phyloP scores from a whole-genome alignment of 768 basidiomycete species.

The Russula vinacea region DNA sequence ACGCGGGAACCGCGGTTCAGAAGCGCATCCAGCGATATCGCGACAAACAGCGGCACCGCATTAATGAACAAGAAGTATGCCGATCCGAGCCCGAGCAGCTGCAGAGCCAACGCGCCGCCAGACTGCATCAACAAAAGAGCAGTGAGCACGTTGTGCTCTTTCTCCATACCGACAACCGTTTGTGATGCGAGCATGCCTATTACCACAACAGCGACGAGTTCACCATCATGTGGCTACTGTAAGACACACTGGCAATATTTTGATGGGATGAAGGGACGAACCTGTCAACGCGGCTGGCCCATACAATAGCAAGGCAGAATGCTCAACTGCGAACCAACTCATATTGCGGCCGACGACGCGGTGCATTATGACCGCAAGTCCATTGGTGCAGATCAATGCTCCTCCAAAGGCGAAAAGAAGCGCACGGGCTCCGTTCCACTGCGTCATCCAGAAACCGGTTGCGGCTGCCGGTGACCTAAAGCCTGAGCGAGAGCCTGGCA shows the following conservation, averaged over 20 bases:
- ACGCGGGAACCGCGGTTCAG: constrained; percentile 36
- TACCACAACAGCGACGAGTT: not conserved
- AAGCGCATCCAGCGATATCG: constrained; percentile 53
- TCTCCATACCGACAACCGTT: constrained; percentile 33
- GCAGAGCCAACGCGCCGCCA: constrained; percentile 53
- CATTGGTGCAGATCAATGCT: constrained; percentile 61
- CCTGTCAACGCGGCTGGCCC: constrained; percentile 72
- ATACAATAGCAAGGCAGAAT: constrained; percentile 63
- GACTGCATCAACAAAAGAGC: constrained; percentile 62
- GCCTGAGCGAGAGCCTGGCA: constrained; percentile 27
- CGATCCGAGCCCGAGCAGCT: constrained; percentile 69
- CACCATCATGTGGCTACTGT: not conserved
- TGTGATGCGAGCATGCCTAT: constrained; percentile 65
- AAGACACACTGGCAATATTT: not conserved
- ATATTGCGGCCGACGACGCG: constrained; percentile 60
- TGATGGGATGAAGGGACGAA: constrained; percentile 36
- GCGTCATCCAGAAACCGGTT: constrained; percentile 40
- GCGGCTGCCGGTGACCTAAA: not conserved
- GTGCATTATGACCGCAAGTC: constrained; percentile 67
- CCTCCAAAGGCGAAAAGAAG: constrained; percentile 52
- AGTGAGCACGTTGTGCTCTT: constrained; percentile 60
- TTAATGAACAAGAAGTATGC: constrained; percentile 70
- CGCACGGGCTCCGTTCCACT: constrained; percentile 47
- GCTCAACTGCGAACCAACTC: constrained; percentile 83
- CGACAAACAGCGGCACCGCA: constrained; percentile 53